These are phyloP conservation scores for Taphrina communis DNA, from an alignment of 1,139 yeast genomes.

Conservation along the genomic window DNA sequence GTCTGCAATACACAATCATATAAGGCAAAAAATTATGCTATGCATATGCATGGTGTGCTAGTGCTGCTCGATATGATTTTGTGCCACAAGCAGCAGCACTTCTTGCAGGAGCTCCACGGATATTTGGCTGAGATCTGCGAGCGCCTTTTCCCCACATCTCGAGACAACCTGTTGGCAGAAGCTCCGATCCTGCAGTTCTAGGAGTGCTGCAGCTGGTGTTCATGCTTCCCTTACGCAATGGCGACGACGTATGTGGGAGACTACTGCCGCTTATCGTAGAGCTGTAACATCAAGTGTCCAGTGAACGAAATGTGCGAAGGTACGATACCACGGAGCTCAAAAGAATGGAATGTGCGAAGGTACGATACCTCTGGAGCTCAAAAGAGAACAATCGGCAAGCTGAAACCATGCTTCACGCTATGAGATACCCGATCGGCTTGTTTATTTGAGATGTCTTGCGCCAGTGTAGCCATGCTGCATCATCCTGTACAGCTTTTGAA, in stretches of 20 bases:
- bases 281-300: too few species aligned
- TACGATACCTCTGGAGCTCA: background rate
- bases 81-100: too few species aligned
- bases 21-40: too few species aligned
- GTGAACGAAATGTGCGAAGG: too few species aligned
- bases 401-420: background rate
- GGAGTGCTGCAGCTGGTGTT: too few species aligned
- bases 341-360: too few species aligned
- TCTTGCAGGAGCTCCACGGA: background rate
- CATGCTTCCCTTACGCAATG: too few species aligned
- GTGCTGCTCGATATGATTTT: too few species aligned
- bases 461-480: background rate
- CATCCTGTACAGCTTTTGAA: background rate
- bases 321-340: background rate
- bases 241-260: background rate
- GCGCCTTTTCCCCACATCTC: background rate
- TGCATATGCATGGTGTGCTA: too few species aligned
- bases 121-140: background rate
- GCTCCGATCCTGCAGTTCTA: background rate
- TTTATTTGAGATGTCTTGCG: background rate
- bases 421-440: slow-evolving; percentile 1
- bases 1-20: background rate
- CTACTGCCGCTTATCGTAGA: background rate
- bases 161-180: background rate
- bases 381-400: background rate